Percentiles rank a stretch among this genome's conserved stretches.
phyloP scores from a whole-genome alignment of 164 flowering plant genomes.

The Vitis rotundifolia region DNA sequence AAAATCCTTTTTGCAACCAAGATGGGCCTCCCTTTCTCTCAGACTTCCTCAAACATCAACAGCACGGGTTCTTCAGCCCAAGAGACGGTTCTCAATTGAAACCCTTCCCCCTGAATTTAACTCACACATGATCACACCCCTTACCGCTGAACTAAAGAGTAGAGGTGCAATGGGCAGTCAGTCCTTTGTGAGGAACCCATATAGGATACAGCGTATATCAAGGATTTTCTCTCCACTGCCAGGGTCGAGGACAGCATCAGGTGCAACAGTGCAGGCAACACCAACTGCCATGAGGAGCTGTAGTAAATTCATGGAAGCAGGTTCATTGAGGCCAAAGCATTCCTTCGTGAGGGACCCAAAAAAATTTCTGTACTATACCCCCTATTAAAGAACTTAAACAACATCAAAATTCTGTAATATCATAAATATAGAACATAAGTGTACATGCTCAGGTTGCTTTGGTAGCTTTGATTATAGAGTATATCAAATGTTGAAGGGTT shows the following conservation, averaged over 20 bases:
- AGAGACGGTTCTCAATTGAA: constrained; percentile 73
- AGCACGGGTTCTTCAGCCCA: constrained; percentile 42
- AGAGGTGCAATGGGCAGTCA: constrained; percentile 29
- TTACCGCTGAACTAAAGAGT: constrained; percentile 27
- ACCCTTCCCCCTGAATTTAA: constrained; percentile 48
- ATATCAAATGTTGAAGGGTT: too few relatives aligned
- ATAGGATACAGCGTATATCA: constrained; percentile 45
- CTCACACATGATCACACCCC: constrained; percentile 40
- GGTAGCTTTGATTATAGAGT: too few relatives aligned
- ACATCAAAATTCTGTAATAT: too few relatives aligned
- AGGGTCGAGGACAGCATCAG: constrained; percentile 7
- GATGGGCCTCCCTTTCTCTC: constrained; percentile 62
- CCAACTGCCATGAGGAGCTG: constrained; percentile 25
- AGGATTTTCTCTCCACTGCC: constrained; percentile 48
- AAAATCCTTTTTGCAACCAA: constrained; percentile 41
- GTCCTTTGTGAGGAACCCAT: constrained; percentile 55
- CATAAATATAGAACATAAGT: too few relatives aligned
- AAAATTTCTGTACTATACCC: too few relatives aligned
- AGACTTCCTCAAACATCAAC: constrained; percentile 32
- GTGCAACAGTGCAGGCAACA: constrained; percentile 17
- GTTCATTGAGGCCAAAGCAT: constrained; percentile 65
- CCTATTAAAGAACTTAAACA: too few relatives aligned
- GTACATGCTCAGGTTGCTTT: too few relatives aligned
- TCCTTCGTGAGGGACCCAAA: too few relatives aligned
- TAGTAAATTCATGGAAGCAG: constrained; percentile 61